Percentiles rank a stretch among this genome's conserved stretches.
Conservation (phyloP, 768 basidiomycete species). For the Neoboletus subvelutipes region DNA sequence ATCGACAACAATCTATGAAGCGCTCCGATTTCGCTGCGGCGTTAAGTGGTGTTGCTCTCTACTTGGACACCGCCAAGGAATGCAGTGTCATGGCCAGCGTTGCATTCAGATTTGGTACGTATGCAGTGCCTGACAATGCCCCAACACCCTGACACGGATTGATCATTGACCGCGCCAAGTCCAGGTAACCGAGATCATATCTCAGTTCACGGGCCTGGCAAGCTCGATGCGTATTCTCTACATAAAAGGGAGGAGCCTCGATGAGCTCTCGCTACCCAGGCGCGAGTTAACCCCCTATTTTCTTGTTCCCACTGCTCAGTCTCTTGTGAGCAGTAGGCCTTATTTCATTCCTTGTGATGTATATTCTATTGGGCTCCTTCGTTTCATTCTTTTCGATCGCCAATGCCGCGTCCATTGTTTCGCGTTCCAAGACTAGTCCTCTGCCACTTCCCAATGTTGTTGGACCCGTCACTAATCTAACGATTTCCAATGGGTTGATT, state of each 20-base stretch:
- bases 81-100: background rate
- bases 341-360: conserved; percentile 12
- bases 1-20: background rate
- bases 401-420: conserved; percentile 22
- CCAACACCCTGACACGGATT: background rate
- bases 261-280: background rate
- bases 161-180: background rate
- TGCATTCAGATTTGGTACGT: background rate
- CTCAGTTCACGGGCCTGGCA: background rate
- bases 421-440: conserved; percentile 9
- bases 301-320: background rate
- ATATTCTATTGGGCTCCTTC: conserved; percentile 1
- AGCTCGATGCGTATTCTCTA: background rate
- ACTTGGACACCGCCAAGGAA: background rate
- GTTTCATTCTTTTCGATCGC: background rate
- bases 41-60: background rate
- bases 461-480: conserved; percentile 29
- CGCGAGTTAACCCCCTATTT: background rate
- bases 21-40: background rate
- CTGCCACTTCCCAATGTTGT: background rate
- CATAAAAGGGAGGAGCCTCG: conserved; percentile 1
- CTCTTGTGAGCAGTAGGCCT: background rate
- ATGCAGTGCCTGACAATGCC: background rate
- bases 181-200: background rate
- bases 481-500: conserved; percentile 41